Base-by-base conservation (phyloP, 2,329 filamentous ascomycete genomes). In the Neopestalotiopsis sp. region DNA sequence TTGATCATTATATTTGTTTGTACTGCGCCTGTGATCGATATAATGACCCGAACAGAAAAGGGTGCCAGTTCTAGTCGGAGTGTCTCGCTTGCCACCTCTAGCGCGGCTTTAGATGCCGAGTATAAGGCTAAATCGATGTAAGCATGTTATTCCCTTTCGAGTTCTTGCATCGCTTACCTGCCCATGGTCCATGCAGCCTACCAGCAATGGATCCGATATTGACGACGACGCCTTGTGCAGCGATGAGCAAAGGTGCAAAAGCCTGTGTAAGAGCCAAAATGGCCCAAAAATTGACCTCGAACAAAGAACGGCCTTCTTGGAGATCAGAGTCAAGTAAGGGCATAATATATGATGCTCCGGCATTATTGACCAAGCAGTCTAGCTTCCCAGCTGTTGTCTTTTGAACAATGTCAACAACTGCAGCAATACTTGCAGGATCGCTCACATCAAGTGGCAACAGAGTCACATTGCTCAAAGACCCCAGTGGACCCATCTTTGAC, bases 341-440 rank as follows among this genome's bases (percentile, higher is more conserved):
- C 67, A 72, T 70, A 6, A 68, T 59, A 20, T 69, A 68, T 34
- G 70, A n/a, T 12, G 10, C 10, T 32, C 74, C 76, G 1, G 76
- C 76, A 40, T 77, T 77, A 49, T 76, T 77, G 65, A 77, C 61
- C 3, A 77, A 67, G 20, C 72, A 65, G 53, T 77, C 73, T 6
- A 77, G 71, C 7, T 67, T 49, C 5, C 61, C 34, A 6, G 70
- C 69, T 17, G 57, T 61, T 30, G 28, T 10, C 57, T 61, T 61
- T 4, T 20, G 6, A 10, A 61, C 57, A 28, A 30, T 17, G 13
- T 61, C 28, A 2, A 32, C 57, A 10, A 7, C 57, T 0, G 57
- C 1, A 6, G 13, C 1, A 17, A 32, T 28, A 32, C 10, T 9
- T 10, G 20, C 57, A 14, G n/a, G 12, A 5, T 28, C 10, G 4